These are phyloP conservation scores for Isabelozyma pseudorhagii DNA, from an alignment of 805 yeast species.

Conservation along the genomic window DNA sequence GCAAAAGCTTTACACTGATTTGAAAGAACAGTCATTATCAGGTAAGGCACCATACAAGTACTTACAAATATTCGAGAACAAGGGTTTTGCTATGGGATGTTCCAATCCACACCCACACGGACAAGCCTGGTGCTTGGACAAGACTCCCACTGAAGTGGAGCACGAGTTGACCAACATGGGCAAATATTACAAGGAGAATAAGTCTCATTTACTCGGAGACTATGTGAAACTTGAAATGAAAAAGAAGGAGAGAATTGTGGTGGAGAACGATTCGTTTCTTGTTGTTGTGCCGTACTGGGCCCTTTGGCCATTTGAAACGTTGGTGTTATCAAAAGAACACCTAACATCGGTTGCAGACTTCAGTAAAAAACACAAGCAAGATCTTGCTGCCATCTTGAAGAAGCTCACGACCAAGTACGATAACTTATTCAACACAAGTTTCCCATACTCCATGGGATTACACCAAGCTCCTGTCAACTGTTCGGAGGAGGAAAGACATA, in stretches of 20 bases:
- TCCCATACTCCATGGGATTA: slow-evolving; percentile 80
- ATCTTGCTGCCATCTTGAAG: slow-evolving; percentile 55
- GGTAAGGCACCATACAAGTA: slow-evolving; percentile 49
- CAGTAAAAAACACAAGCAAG: slow-evolving; percentile 43
- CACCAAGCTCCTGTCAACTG: slow-evolving; percentile 67
- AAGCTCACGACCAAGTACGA: slow-evolving; percentile 62
- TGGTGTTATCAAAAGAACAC: slow-evolving; percentile 57
- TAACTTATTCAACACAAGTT: slow-evolving; percentile 63
- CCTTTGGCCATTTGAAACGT: slow-evolving; percentile 75
- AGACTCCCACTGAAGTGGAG: slow-evolving; percentile 64
- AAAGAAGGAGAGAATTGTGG: slow-evolving; percentile 51
- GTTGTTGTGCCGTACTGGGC: slow-evolving; percentile 83
- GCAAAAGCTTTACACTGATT: slow-evolving; percentile 48
- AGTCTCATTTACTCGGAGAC: slow-evolving; percentile 56
- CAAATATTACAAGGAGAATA: slow-evolving; percentile 39
- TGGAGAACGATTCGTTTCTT: slow-evolving; percentile 58
- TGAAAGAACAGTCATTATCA: slow-evolving; percentile 34
- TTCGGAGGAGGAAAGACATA: slow-evolving; percentile 35
- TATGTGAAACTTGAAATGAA: slow-evolving; percentile 55
- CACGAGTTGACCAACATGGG: slow-evolving; percentile 52
- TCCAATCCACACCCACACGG: slow-evolving; percentile 83
- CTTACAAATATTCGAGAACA: slow-evolving; percentile 73
- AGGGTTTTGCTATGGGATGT: slow-evolving; percentile 80
- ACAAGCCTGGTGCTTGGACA: slow-evolving; percentile 72
- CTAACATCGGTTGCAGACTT: slow-evolving; percentile 49